These are phyloP conservation scores for Paramecium biaurelia DNA, from an alignment of 73 alveolate species.

Conservation along the genomic window DNA sequence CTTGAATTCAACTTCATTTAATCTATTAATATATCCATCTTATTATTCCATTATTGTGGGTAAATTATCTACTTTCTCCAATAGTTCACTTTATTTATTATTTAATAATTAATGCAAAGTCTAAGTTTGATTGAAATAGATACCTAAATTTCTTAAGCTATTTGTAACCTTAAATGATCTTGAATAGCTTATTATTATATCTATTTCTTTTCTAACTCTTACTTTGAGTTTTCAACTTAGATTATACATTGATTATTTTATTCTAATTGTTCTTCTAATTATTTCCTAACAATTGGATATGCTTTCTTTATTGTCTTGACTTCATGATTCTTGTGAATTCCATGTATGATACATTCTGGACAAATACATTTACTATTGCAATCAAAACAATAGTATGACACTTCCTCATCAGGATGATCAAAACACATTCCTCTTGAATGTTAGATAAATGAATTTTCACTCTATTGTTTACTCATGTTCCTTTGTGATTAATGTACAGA, in stretches of 20 bases:
- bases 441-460: constrained; percentile 14
- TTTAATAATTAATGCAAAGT: background rate
- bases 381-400: constrained; percentile 55
- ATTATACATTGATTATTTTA: background rate
- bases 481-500: constrained; percentile 18
- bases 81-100: background rate
- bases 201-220: constrained; percentile 6
- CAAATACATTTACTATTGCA: constrained; percentile 52
- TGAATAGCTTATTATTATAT: background rate
- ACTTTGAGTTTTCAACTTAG: background rate
- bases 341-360: constrained; percentile 64
- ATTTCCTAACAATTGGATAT: constrained; percentile 49
- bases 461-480: background rate
- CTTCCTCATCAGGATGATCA: constrained; percentile 65
- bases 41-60: background rate
- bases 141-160: constrained; percentile 12
- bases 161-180: background rate
- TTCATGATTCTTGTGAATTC: constrained; percentile 61
- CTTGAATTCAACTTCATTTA: constrained; percentile 12
- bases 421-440: background rate
- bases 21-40: background rate
- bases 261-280: constrained; percentile 50
- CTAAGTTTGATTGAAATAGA: background rate
- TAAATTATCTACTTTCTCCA: background rate
- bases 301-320: constrained; percentile 62